These are phyloP conservation scores for Hawksworthiomyces lignivorus DNA, from an alignment of 2,329 filamentous ascomycete genomes.

Conservation along the genomic window DNA sequence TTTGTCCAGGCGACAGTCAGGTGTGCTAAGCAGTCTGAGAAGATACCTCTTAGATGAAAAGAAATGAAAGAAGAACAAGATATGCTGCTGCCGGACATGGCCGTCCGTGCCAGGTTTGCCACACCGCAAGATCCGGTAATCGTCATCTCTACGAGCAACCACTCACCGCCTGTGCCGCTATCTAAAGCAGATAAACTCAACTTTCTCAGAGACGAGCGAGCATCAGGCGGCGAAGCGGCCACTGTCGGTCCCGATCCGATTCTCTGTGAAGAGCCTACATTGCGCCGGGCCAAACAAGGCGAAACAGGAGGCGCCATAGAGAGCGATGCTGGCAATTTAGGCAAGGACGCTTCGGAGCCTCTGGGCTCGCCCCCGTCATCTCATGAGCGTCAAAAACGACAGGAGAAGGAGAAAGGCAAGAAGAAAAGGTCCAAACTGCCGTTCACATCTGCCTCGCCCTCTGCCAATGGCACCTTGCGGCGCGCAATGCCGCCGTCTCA, in stretches of 20 bases:
- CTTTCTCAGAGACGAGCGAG: constrained; percentile 45
- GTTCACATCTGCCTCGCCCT: constrained; percentile 11
- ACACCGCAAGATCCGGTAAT: constrained; percentile 68
- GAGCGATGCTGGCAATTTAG: no score
- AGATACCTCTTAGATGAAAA: constrained; percentile 42
- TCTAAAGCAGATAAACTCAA: constrained; percentile 67
- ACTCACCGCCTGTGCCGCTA: constrained; percentile 61
- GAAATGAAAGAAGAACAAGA: constrained; percentile 18
- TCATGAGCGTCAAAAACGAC: no score
- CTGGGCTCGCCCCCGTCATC: no score
- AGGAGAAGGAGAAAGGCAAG: background rate
- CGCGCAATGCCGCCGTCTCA: constrained; percentile 53
- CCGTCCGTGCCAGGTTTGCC: constrained; percentile 55
- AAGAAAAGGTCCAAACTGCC: constrained; percentile 19
- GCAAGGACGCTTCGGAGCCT: no score
- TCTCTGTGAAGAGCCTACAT: constrained; percentile 3
- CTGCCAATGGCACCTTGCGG: constrained; percentile 35
- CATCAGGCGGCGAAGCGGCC: constrained; percentile 24
- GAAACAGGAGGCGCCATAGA: background rate
- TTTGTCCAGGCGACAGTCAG: constrained; percentile 39
- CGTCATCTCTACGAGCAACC: constrained; percentile 56
- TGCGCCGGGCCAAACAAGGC: background rate
- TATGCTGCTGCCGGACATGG: constrained; percentile 32
- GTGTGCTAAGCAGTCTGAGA: constrained; percentile 55
- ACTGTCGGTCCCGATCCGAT: no score